Evolutionary conservation across 2,329 filamentous ascomycete genomes (phyloP).

Genomic region (Fusarium anthophilum): DNA sequence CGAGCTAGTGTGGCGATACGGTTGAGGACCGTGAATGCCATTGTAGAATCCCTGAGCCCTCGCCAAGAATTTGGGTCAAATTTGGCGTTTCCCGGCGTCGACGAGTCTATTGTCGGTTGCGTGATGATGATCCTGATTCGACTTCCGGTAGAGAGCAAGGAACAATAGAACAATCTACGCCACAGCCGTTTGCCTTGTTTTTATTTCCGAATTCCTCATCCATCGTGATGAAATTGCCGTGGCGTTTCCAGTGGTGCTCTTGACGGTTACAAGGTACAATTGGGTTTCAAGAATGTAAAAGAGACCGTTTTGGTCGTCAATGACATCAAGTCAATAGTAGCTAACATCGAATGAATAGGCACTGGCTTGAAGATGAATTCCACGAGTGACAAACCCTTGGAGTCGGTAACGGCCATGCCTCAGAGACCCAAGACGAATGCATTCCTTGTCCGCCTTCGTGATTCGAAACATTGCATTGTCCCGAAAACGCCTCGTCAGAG

Average conservation of each 20-base stretch:
- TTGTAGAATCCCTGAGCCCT: not conserved
- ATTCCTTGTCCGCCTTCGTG: conserved; percentile 1
- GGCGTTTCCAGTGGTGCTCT: not conserved
- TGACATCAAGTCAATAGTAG: not conserved
- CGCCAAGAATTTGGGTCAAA: not conserved
- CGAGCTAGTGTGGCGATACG: not conserved
- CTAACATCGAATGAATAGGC: not conserved
- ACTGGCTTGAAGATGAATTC: not conserved
- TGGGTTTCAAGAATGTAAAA: conserved; percentile 1
- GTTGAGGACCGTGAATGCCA: not conserved
- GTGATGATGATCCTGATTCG: not conserved
- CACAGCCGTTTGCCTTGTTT: conserved; percentile 7
- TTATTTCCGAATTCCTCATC: conserved; percentile 20
- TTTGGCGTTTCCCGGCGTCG: not conserved
- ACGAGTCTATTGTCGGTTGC: not conserved
- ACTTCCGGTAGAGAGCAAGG: not conserved
- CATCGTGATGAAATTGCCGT: not conserved
- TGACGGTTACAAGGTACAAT: not conserved
- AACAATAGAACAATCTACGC: conserved; percentile 15
- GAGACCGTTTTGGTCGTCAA: not conserved
- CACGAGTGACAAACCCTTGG: not conserved
- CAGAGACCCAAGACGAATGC: not conserved
- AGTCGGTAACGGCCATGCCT: not conserved
- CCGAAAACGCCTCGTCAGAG: not conserved
- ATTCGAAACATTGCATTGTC: not conserved